Evolutionary conservation across 208 protist species (phyloP), one percentile per base, ranked within the genome.

Genomic region (Jaenimonas drosophilae): DNA sequence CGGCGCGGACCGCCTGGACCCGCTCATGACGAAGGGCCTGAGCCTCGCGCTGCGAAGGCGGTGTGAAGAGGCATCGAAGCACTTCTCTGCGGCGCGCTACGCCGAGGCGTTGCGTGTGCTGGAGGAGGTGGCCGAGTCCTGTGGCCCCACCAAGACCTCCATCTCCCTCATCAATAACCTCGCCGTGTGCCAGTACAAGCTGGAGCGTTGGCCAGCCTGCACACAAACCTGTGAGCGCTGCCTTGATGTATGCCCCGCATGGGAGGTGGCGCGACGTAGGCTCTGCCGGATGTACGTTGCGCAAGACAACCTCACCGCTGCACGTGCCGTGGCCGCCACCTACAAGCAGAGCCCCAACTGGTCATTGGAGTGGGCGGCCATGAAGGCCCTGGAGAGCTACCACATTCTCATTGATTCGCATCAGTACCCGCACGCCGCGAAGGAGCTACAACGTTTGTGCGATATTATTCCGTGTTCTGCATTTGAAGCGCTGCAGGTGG

Each of bases 401-500:
- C 48, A 4, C 23, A 38, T 41, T 30, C 56, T 70, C 20, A 55
- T 73, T 39, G 49, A 75, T 0, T 32, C 57, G 32, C 66, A 70
- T 16, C 70, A 73, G 57, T 72, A 74, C 56, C 19, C 42, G 11
- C 51, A 45, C 0, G 78, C 78, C 0, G 45, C 72, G 19, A 51
- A 49, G 27, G 46, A 70, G 25, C 44, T 88, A n/a, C 66, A 76
- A 23, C 26, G 55, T 12, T 38, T 83, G 14, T 24, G 79, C 21
- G 27, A 39, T 14, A 17, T 64, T 16, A 49, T 75, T 0, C 70
- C 78, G 0, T 88, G 78, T 28, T 69, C 73, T 6, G 50, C 59
- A 1, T 51, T 88, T 30, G 73, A 83, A 47, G 56, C 63, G 11
- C 36, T 68, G 2, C 72, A 74, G 37, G 74, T 75, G 34, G 66